Conservation (phyloP, 192 early-diverging fungal genomes). For the Oehlia diaphana region DNA sequence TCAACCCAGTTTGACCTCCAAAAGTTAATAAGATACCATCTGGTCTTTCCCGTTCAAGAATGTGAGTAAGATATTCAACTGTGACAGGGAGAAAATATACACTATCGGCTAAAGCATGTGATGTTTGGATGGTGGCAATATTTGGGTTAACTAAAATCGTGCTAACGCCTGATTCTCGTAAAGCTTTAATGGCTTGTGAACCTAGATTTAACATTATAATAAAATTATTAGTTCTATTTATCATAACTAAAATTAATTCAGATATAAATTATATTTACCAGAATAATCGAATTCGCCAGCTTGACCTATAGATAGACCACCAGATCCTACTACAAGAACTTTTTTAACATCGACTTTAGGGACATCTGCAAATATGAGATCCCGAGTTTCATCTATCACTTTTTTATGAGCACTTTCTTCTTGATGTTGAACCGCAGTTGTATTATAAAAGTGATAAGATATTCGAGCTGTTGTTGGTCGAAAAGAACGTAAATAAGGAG, state of each 20-base stretch:
- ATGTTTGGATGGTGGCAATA: constrained; percentile 99
- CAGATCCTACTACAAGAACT: constrained; percentile 94
- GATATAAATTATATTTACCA: constrained; percentile 64
- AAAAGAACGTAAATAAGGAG: background rate
- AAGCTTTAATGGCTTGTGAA: constrained; percentile 92
- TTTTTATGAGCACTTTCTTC: background rate
- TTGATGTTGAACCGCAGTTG: background rate
- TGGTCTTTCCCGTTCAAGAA: constrained; percentile 92
- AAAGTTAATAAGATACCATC: constrained; percentile 99
- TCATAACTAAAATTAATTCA: constrained; percentile 27
- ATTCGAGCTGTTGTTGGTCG: constrained; percentile 17
- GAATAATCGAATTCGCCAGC: constrained; percentile 99
- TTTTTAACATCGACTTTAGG: constrained; percentile 77
- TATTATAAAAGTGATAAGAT: constrained; percentile 26
- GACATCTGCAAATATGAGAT: constrained; percentile 47
- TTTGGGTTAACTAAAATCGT: constrained; percentile 99
- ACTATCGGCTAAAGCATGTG: constrained; percentile 94
- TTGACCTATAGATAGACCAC: constrained; percentile 97
- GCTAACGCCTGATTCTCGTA: constrained; percentile 95
- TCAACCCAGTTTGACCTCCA: constrained; percentile 98
- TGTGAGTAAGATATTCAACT: constrained; percentile 92
- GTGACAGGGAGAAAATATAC: constrained; percentile 98
- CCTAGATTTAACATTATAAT: constrained; percentile 5
- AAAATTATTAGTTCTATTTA: background rate
- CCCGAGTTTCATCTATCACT: constrained; percentile 44